Conservation (phyloP, 2,329 filamentous ascomycete species). For the Penicillium palitans region DNA sequence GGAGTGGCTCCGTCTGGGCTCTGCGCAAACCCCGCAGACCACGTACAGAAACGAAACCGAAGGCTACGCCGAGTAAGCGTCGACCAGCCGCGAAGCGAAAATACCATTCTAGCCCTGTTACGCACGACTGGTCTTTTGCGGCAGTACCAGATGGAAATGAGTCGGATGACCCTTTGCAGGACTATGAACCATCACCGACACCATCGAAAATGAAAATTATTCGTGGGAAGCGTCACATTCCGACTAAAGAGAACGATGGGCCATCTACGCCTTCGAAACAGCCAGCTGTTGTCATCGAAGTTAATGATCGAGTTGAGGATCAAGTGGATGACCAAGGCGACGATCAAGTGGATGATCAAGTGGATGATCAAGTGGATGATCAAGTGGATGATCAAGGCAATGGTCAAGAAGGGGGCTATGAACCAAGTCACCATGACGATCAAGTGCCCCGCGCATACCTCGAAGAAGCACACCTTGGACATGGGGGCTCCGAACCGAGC, state of each 20-base stretch:
- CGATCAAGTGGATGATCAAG: not conserved
- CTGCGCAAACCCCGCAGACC: conserved; percentile 29
- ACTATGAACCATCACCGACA: conserved; percentile 36
- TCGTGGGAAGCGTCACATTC: conserved; percentile 21
- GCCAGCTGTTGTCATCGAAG: not conserved
- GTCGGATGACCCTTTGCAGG: conserved; percentile 47
- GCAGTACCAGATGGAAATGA: conserved; percentile 37
- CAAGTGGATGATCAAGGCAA: not conserved
- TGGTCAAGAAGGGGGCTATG: not conserved
- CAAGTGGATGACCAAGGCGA: not conserved
- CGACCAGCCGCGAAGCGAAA: conserved; percentile 26
- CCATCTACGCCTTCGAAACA: not conserved
- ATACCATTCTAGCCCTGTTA: conserved; percentile 30
- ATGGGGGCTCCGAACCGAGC: not conserved
- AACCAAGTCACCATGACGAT: not conserved
- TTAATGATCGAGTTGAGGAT: not conserved
- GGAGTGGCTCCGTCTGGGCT: conserved; percentile 42
- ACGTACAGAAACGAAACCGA: conserved; percentile 26
- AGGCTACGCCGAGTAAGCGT: conserved; percentile 22
- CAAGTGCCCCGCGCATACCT: not conserved
- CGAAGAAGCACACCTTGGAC: not conserved
- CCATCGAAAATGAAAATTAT: conserved; percentile 26
- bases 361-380: not conserved
- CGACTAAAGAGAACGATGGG: not conserved
- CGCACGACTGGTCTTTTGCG: conserved; percentile 42